phyloP scores from a whole-genome alignment of 164 flowering plant species.

The Dillenia suffruticosa region DNA sequence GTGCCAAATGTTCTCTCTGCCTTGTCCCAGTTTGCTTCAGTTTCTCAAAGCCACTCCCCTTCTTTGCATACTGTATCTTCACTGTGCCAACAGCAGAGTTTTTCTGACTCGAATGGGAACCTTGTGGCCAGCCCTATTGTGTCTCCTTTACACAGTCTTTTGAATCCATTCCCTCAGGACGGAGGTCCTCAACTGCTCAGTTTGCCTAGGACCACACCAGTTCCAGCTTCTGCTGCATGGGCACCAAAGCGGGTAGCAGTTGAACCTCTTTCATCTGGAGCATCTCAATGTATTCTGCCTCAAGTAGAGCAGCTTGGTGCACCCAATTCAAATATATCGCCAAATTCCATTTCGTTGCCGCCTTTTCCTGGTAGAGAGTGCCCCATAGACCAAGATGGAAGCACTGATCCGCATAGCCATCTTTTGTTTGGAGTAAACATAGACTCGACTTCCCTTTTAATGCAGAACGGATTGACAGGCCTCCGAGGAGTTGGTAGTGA shows the following conservation, averaged over 20 bases:
- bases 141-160: constrained; percentile 64
- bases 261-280: constrained; percentile 50
- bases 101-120: constrained; percentile 52
- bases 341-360: constrained; percentile 54
- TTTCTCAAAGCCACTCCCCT: constrained; percentile 48
- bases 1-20: constrained; percentile 37
- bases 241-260: constrained; percentile 57
- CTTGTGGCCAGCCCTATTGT: constrained; percentile 34
- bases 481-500: constrained; percentile 54
- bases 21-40: constrained; percentile 45
- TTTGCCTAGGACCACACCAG: constrained; percentile 38
- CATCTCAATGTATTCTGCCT: constrained; percentile 37
- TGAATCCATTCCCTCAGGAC: constrained; percentile 67
- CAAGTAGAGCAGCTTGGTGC: constrained; percentile 53
- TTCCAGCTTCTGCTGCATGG: constrained; percentile 48
- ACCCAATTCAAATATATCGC: constrained; percentile 39
- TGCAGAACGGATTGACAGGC: constrained; percentile 66
- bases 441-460: constrained; percentile 64
- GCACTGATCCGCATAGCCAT: constrained; percentile 61
- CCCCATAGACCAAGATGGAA: constrained; percentile 55
- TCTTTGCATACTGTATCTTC: constrained; percentile 50
- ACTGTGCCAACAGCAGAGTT: constrained; percentile 55
- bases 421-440: constrained; percentile 82
- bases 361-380: constrained; percentile 89
- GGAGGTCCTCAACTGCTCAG: constrained; percentile 57